A percentile compares a stretch with the other conserved stretches of the same genome.
Evolutionary conservation across 176 grass and related monocot species (phyloP).

Genomic region (Pharus latifolius): DNA sequence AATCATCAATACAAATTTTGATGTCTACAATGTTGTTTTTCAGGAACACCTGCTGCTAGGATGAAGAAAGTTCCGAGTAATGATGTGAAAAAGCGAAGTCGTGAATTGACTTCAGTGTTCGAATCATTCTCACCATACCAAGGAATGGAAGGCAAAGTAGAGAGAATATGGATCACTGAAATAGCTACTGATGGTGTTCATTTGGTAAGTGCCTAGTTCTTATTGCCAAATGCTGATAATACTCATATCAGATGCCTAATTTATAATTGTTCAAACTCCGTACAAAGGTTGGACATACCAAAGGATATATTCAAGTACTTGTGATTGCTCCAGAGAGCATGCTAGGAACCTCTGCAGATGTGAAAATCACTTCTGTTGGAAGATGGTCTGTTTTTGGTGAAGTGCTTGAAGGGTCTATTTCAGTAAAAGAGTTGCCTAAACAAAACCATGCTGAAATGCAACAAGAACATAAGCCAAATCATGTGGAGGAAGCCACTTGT

Average conservation of each 20-base stretch:
- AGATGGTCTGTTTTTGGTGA: constrained; percentile 93
- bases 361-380: constrained; percentile 70
- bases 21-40: constrained; percentile 9
- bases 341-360: constrained; percentile 60
- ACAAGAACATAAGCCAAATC: not conserved
- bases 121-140: constrained; percentile 85
- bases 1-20: not conserved
- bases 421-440: constrained; percentile 11
- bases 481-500: constrained; percentile 22
- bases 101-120: constrained; percentile 79
- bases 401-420: constrained; percentile 34
- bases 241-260: not conserved
- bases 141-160: constrained; percentile 64
- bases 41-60: constrained; percentile 91
- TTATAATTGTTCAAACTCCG: not conserved
- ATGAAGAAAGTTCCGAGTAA: constrained; percentile 87
- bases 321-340: constrained; percentile 73
- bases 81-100: constrained; percentile 81
- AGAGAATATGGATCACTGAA: constrained; percentile 89
- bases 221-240: not conserved
- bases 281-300: constrained; percentile 83
- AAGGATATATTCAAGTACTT: constrained; percentile 90
- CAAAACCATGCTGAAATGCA: not conserved
- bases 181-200: constrained; percentile 83
- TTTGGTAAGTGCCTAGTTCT: constrained; percentile 37